Base-by-base conservation (phyloP, 2,329 filamentous ascomycete species). In the Laburnicola sp. region DNA sequence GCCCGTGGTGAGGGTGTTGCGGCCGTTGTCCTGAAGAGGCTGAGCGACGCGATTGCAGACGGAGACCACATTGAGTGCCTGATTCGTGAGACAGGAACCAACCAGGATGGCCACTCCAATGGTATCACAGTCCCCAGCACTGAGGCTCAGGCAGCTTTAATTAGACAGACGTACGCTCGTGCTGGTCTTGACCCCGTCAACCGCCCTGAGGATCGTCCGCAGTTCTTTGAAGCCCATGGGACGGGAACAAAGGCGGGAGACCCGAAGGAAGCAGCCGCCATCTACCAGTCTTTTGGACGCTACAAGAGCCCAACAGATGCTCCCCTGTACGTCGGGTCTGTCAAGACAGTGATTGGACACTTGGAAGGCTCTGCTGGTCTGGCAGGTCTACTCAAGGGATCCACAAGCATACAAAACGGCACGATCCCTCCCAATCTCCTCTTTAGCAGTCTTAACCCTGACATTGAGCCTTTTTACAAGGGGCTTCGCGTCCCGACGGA, bases 241-340 rank as follows among this genome's bases (percentile, higher is more conserved):
- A 59, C 61, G 4, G 82, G 82, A 2, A 85, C 82, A 1, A 75
- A 77, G 36, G 81, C 78, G 2, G 81, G 82, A 3, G 62, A 65
- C 31, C 54, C 59, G 1, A 51, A 63, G 21, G 64, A 69, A 36
- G 48, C 51, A 1, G 41, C 37, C 43, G 57, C 50, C 37, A 53
- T 49, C 44, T 63, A 38, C 44, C 49, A 9, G 41, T 58, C 56
- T 6, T 54, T 60, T 25, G 45, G 43, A 6, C 28, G 42, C 0
- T 11, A 5, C 2, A 47, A 45, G 35, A 55, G 6, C 26, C 28
- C 28, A 10, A 10, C 28, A 30, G 21, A 16, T 30, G 32, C 2
- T 26, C 44, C 28, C 10, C 28, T 44, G 46, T 62, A 38, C 36
- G 65, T 53, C 30, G 43, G 23, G 30, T 62, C 37, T 54, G 10